Conservation (phyloP, 2,329 filamentous ascomycete genomes). For the Xylariaceae sp. region DNA sequence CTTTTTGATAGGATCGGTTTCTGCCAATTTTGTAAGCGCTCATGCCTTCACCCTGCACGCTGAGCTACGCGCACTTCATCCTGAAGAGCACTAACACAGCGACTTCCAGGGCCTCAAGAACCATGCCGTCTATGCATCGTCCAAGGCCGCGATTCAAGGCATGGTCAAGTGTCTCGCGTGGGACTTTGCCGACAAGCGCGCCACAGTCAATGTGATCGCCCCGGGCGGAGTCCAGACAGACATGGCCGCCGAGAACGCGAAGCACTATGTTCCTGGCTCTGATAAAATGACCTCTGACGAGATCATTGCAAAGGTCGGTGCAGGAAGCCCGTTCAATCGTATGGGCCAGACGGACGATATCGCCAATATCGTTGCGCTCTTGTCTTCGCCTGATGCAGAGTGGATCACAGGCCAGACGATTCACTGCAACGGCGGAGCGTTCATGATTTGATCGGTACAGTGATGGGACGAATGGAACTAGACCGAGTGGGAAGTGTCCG, state of each 20-base stretch:
- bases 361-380: constrained; percentile 1
- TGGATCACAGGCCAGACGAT: constrained; percentile 10
- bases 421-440: not conserved
- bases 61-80: not conserved
- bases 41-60: not conserved
- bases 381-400: constrained; percentile 4
- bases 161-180: constrained; percentile 4
- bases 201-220: constrained; percentile 1
- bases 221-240: constrained; percentile 2
- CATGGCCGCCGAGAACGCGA: constrained; percentile 4
- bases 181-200: constrained; percentile 1
- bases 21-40: constrained; percentile 28
- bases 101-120: not conserved
- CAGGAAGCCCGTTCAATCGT: not conserved
- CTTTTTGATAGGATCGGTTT: constrained; percentile 23
- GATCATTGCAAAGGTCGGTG: not conserved
- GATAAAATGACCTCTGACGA: constrained; percentile 1
- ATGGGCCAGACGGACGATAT: not conserved
- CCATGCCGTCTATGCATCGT: not conserved
- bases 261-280: constrained; percentile 3
- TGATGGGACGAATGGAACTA: not conserved
- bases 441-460: constrained; percentile 1
- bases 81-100: not conserved
- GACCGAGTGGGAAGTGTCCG: not conserved
- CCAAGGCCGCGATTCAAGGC: constrained; percentile 9